Evolutionary conservation across 2,329 filamentous ascomycete species (phyloP).

Genomic region (Pestalotiopsis sp.): DNA sequence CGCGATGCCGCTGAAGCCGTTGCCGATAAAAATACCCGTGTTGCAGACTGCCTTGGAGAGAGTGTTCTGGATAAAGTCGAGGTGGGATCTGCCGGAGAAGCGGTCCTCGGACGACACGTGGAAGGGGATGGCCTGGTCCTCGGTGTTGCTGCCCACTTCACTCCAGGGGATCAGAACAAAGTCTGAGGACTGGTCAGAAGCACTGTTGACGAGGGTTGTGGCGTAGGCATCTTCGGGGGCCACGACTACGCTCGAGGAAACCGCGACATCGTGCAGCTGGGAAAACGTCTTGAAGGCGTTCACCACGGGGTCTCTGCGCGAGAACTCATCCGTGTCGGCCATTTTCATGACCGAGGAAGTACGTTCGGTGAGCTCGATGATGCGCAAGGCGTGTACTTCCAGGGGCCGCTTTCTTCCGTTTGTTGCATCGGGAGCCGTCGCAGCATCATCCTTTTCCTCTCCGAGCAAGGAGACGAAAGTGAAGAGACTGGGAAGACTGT

Average conservation of each 20-base stretch:
- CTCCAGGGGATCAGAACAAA: conserved; percentile 89
- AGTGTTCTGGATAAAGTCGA: conserved; percentile 71
- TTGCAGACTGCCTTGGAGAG: conserved; percentile 67
- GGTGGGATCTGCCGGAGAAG: conserved; percentile 66
- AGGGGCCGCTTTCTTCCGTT: conserved; percentile 51
- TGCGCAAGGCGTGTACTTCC: conserved; percentile 80
- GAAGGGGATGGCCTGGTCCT: conserved; percentile 54
- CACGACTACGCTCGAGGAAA: conserved; percentile 80
- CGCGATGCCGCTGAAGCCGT: conserved; percentile 47
- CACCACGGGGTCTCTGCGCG: conserved; percentile 78
- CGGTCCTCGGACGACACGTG: conserved; percentile 55
- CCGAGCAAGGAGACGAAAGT: conserved; percentile 81
- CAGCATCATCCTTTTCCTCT: conserved; percentile 37
- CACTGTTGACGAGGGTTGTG: conserved; percentile 73
- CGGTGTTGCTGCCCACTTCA: conserved; percentile 74
- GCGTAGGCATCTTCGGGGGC: conserved; percentile 79
- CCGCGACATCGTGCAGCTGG: conserved; percentile 79
- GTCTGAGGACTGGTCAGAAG: conserved; percentile 70
- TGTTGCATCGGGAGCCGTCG: conserved; percentile 17
- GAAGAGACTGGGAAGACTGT: conserved; percentile 81
- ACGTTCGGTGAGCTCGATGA: conserved; percentile 87
- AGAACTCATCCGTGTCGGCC: conserved; percentile 76
- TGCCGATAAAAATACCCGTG: conserved; percentile 80
- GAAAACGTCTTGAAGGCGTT: conserved; percentile 91
- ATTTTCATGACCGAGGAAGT: conserved; percentile 95